Evolutionary conservation across 2,329 filamentous ascomycete species (phyloP), one percentile per base, ranked within the genome.

Genomic region (Alternaria novae-zelandiae): DNA sequence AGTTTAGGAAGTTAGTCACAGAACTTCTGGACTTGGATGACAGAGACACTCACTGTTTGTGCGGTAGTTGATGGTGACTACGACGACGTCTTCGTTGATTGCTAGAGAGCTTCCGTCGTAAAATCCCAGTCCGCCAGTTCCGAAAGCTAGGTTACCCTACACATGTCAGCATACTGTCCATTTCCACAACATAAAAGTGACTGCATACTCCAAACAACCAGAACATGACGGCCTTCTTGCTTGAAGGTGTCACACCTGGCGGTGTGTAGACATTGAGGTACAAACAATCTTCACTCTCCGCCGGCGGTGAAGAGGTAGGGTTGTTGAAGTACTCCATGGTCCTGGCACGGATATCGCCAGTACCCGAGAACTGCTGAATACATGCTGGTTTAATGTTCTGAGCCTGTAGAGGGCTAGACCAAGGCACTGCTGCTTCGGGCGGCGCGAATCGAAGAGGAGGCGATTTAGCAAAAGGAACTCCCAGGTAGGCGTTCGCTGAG

Each of bases 231-330:
- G 67, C 66, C 54, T 68, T 68, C 41, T 46, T 66, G 57, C 51
- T 68, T 46, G 30, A 63, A 23, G 20, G 28, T 47, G 20, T 61
- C 43, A 15, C 54, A 61, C 5, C 61, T 23, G 21, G 55, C 13
- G 74, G 79, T 5, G 69, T 74, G 20, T 71, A 75, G 2, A 81
- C 74, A 54, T 82, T 80, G 3, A 81, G 69, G n/a, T 79, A 75
- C 17, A 82, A 58, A 60, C 80, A 82, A 57, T 82, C 79, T 43
- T 82, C 79, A 23, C 66, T 72, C 46, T 75, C 73, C 28, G 60
- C 57, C 0, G 57, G 5, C 3, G 64, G 57, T 10, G 64, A 61
- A n/a, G 64, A 65, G 17, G 41, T 15, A 4, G 61, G 66, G 47
- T 70, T 67, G 25, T 47, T 70, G 55, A 58, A 62, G 21, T 54